Percentiles rank a stretch among this genome's conserved stretches.
phyloP scores from a whole-genome alignment of 2,329 filamentous ascomycete species.

The Exophiala bonariae region DNA sequence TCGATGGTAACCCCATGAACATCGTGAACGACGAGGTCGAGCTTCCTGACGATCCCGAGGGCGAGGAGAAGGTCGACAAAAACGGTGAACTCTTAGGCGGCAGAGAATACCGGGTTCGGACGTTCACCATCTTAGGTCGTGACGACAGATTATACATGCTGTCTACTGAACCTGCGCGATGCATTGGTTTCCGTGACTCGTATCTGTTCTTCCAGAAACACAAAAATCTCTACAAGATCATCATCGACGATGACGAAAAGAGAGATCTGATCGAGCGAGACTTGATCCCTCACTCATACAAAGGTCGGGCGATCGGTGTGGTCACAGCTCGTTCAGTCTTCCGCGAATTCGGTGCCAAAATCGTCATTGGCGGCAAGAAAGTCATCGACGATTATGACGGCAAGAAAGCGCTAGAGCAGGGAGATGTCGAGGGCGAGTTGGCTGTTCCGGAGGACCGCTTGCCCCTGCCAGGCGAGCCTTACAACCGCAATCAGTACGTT shows the following conservation, averaged over 20 bases:
- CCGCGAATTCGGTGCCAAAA: slow-evolving; percentile 90
- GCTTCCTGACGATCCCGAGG: slow-evolving; percentile 81
- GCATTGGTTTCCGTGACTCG: slow-evolving; percentile 94
- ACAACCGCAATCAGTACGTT: slow-evolving; percentile 98
- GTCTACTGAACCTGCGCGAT: slow-evolving; percentile 94
- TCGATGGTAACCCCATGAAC: slow-evolving; percentile 87
- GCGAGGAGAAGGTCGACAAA: slow-evolving; percentile 92
- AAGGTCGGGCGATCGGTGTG: slow-evolving; percentile 93
- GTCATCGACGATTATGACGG: slow-evolving; percentile 90
- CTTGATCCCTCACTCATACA: slow-evolving; percentile 97
- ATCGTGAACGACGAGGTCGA: slow-evolving; percentile 91
- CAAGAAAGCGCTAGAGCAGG: slow-evolving; percentile 70
- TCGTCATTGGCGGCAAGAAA: slow-evolving; percentile 85
- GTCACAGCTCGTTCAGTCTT: slow-evolving; percentile 96
- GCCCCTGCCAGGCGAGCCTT: slow-evolving; percentile 74
- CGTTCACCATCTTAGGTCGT: slow-evolving; percentile 84
- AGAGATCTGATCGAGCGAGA: slow-evolving; percentile 92
- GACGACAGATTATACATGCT: slow-evolving; percentile 93
- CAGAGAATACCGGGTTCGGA: slow-evolving; percentile 91
- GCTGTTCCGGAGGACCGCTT: slow-evolving; percentile 86
- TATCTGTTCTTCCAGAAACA: slow-evolving; percentile 99
- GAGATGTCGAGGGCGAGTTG: slow-evolving; percentile 81
- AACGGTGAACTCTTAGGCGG: slow-evolving; percentile 77
- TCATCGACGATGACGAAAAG: slow-evolving; percentile 97
- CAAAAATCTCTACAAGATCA: slow-evolving; percentile 93